Base-by-base conservation (phyloP, 2,329 filamentous ascomycete genomes). In the Exophiala viscosa region DNA sequence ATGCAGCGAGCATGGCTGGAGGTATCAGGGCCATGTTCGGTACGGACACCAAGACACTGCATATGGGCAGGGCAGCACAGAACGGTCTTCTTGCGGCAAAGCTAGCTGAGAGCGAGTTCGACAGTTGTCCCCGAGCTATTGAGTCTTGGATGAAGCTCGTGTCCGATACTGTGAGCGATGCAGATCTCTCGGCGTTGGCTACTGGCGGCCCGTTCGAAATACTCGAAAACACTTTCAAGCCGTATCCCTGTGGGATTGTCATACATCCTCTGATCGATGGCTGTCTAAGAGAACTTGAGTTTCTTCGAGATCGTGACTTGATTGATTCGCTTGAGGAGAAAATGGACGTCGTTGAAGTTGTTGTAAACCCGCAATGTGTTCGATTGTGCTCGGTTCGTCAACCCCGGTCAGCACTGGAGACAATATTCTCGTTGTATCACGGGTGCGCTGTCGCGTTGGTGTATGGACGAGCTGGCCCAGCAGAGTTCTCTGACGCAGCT, bases 371-470 rank as follows among this genome's bases (percentile, higher is more conserved):
- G 0, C 68, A 79, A 9, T 78, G 80, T 2, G 60, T 81, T 1
- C 73, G 79, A 42, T 66, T 81, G 11, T 80, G 77, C 0, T 76
- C 74, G 0, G 78, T 80, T 62, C 72, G 66, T 7, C 65, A 65
- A 10, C 78, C 78, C 1, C 69, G 68, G 47, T 74, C 76, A 44
- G 76, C 76, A 0, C 65, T 81, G 1, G 74, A 79, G 61, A 74
- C 67, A 1, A 81, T 81, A 35, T 81, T 81, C 59, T 79, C 76
- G 44, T 75, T 80, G n/a, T 81, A 76, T 56, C 77, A 81, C 58
- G 77, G 76, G 3, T 73, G 68, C 11, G 76, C 76, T 0, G 70
- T 79, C 4, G 77, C 73, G 0, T 57, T 81, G 3, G 56, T 80
- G 2, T 75, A 72, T 53, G 77, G 77, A 2, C 74, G 76, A 61